These are phyloP conservation scores for Citrus sinensis DNA, from an alignment of 345 rosid species.

Conservation along the genomic window DVS_A1.0 CM039165.1:38751501-38752000, in stretches of 20 bases:
- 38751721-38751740: conserved; percentile 8
- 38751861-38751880: background rate
- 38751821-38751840: conserved; percentile 3
- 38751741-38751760: conserved; percentile 1
- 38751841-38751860: background rate
- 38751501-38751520: background rate
- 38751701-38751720: background rate
- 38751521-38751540: no score
- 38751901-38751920: conserved; percentile 74
- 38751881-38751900: background rate
- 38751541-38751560: no score
- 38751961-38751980: conserved; percentile 85
- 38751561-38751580: background rate
- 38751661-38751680: background rate
- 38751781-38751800: background rate
- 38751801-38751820: background rate
- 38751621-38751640: background rate
- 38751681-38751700: background rate
- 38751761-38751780: background rate
- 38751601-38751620: background rate
- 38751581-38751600: no score
- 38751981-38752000: conserved; percentile 97
- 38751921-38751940: conserved; percentile 84
- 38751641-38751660: background rate
- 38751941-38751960: conserved; percentile 82